Evolutionary conservation across 2,329 filamentous ascomycete genomes (phyloP).

Genomic region (Meredithiella fracta): DNA sequence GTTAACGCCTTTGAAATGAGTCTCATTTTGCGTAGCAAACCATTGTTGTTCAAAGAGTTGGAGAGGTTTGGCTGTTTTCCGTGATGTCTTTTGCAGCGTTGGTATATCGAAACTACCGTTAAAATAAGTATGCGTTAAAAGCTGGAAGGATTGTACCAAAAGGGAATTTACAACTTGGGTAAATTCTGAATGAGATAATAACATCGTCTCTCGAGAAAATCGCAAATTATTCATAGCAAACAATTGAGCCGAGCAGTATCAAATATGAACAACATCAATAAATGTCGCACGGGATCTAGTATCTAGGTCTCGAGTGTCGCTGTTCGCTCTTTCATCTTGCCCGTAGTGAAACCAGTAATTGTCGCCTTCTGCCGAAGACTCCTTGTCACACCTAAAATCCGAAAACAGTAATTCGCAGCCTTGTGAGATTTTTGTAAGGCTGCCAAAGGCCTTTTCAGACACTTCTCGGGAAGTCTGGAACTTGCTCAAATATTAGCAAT

Average conservation of each 20-base stretch:
- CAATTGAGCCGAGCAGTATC: too few relatives aligned
- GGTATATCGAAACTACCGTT: constrained; percentile 29
- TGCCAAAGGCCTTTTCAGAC: neutral
- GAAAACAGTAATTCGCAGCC: constrained; percentile 4
- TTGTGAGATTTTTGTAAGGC: constrained; percentile 2
- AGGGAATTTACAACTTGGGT: constrained; percentile 47
- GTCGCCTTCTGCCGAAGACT: neutral
- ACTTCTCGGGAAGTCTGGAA: neutral
- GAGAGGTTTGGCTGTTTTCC: neutral
- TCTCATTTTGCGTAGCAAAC: constrained; percentile 20
- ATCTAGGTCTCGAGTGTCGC: neutral
- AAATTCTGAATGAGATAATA: constrained; percentile 45
- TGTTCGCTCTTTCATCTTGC: too few relatives aligned
- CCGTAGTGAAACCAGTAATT: too few relatives aligned
- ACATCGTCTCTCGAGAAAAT: constrained; percentile 59
- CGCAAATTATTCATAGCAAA: constrained; percentile 52
- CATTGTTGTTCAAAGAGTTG: neutral
- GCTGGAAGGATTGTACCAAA: constrained; percentile 52
- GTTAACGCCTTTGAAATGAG: constrained; percentile 66
- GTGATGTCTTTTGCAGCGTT: neutral
- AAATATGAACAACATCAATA: too few relatives aligned
- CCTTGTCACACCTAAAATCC: neutral
- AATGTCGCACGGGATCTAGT: too few relatives aligned
- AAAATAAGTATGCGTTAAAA: constrained; percentile 52
- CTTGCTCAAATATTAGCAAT: neutral